Evolutionary conservation across 352 stramenopile species (phyloP), one percentile per base, ranked within the genome.

Genomic region (Phytophthora uliginosa): DNA sequence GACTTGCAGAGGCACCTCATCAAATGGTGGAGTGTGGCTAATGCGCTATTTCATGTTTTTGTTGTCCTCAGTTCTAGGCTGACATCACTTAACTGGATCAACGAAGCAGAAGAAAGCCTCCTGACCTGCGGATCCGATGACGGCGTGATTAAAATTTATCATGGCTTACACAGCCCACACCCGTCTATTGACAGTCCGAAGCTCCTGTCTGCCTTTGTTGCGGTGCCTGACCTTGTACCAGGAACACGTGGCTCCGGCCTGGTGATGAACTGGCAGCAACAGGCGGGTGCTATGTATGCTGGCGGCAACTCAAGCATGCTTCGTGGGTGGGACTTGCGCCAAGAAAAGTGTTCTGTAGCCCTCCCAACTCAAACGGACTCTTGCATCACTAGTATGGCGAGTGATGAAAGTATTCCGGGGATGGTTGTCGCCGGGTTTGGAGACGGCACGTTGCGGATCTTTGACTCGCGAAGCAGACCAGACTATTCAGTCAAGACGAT

Each of bases 41-140:
- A 77, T 50, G 9, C 20, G 12, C 24, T 60, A 17, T 26, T 62
- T 17, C 20, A 3, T 64, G 24, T 45, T 24, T 60, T 63, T 13
- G 69, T 51, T 26, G 1, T 22, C 20, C 3, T 59, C 62, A 95
- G 89, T 7, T 96, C 89, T 28, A 79, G 96, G 24, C 92, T 99
- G 69, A 99, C 98, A 31, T 95, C 96, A 1, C 83, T 99, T 24
- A 90, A 83, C 48, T 99, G 98, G 98, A 98, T 99, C 48, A 99
- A 99, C 81, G 95, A 98, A 78, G 83, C 82, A 2, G 88, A 94
- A 33, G 86, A 97, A 68, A 98, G 94, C 56, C 79, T 99, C 4
- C 83, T 99, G 38, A 91, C 98, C 6, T 98, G 96, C 45, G 98
- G 95, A 20, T 98, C 93, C 22, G 98, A 99, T 66, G 98, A 99